These are phyloP conservation scores for Achlya hypogyna DNA, from an alignment of 352 stramenopile genomes.

Conservation along the genomic window DNA sequence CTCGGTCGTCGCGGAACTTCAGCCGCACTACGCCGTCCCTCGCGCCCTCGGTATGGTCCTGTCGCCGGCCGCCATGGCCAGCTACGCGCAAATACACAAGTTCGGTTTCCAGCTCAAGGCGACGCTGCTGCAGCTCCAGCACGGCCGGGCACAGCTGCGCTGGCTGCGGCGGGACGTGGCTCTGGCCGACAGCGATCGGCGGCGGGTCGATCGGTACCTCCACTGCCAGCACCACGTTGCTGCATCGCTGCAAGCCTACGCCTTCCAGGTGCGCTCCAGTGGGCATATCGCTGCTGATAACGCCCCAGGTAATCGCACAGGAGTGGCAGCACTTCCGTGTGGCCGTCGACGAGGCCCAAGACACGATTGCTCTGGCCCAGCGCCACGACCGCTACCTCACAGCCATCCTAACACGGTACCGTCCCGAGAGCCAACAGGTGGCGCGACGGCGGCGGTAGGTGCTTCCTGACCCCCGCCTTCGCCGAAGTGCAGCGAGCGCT, in stretches of 20 bases:
- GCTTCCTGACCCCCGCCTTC: neutral
- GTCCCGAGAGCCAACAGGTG: neutral
- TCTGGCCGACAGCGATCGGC: neutral
- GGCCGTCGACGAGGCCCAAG: neutral
- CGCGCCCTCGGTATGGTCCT: neutral
- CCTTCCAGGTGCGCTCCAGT: constrained; percentile 1
- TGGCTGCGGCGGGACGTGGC: neutral
- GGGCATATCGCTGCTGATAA: neutral
- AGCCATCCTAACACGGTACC: neutral
- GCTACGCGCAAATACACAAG: neutral
- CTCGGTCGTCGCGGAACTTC: neutral
- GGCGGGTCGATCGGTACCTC: neutral
- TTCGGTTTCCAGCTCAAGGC: constrained; percentile 10
- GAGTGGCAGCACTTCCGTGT: constrained; percentile 4
- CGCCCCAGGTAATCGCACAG: constrained; percentile 5
- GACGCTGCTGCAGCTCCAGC: neutral
- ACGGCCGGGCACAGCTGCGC: neutral
- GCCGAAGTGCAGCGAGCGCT: neutral
- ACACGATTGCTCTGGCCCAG: neutral
- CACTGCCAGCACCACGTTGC: neutral
- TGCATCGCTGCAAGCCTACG: neutral
- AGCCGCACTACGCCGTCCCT: neutral
- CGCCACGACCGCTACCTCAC: neutral
- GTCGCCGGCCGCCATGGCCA: neutral
- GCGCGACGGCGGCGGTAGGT: neutral